Percentiles rank a stretch among this genome's conserved stretches.
Evolutionary conservation across 352 stramenopile genomes (phyloP).

Genomic region (Globisporangium middletonii): DNA sequence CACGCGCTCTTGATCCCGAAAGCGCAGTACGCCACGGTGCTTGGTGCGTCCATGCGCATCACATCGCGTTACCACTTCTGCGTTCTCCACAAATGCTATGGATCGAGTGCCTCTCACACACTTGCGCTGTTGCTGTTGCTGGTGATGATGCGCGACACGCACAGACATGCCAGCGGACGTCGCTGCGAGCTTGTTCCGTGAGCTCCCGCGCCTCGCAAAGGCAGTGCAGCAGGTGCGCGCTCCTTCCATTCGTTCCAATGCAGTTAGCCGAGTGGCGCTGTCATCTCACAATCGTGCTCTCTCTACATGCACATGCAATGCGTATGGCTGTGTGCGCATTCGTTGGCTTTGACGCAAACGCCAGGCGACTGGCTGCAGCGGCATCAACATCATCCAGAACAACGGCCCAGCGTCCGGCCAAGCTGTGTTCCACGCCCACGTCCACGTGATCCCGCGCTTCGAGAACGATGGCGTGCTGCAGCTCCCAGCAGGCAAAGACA

Average conservation of each 20-base stretch:
- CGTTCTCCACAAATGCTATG: too few species aligned
- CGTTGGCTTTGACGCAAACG: neutral
- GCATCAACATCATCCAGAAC: constrained; percentile 84
- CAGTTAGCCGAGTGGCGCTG: neutral
- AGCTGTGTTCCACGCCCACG: constrained; percentile 72
- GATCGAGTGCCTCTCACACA: neutral
- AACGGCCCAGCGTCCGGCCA: constrained; percentile 62
- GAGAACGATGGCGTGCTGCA: constrained; percentile 48
- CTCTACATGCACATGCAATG: too few species aligned
- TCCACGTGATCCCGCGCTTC: constrained; percentile 80
- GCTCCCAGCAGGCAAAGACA: constrained; percentile 39
- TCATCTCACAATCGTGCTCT: too few species aligned
- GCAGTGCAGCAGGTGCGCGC: constrained; percentile 48
- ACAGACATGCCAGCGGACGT: constrained; percentile 65
- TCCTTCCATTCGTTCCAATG: too few species aligned
- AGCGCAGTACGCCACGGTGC: constrained; percentile 56
- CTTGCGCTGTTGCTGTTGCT: neutral
- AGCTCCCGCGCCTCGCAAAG: constrained; percentile 68
- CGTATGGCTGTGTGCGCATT: too few species aligned
- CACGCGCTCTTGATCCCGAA: constrained; percentile 78
- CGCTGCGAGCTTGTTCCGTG: constrained; percentile 62
- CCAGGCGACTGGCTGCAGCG: constrained; percentile 51
- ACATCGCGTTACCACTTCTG: neutral
- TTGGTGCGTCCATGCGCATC: constrained; percentile 21
- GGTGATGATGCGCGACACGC: neutral